Percentiles rank a stretch among this genome's conserved stretches.
phyloP scores from a whole-genome alignment of 1,284 basidiomycete genomes.

The Ustilago bromivora region DNA sequence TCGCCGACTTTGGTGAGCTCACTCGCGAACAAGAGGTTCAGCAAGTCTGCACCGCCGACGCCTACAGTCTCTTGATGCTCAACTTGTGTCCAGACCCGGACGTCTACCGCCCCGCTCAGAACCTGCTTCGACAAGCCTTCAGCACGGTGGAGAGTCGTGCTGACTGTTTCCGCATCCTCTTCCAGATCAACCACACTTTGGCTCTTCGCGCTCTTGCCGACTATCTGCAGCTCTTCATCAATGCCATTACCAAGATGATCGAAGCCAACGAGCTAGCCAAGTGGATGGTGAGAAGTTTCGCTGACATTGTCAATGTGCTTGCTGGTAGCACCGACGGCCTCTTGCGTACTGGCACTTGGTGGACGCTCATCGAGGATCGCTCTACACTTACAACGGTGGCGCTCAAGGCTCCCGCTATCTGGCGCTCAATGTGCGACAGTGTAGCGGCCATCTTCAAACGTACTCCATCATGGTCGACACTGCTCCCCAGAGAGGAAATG shows the following conservation, averaged over 20 bases:
- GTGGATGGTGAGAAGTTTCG: constrained; percentile 61
- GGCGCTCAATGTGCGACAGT: constrained; percentile 62
- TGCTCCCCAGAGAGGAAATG: constrained; percentile 57
- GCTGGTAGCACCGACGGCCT: constrained; percentile 64
- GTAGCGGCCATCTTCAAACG: constrained; percentile 62
- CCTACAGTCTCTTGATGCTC: constrained; percentile 50
- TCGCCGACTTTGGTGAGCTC: constrained; percentile 53
- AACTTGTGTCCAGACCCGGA: constrained; percentile 56
- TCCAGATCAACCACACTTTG: constrained; percentile 44
- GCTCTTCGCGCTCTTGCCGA: constrained; percentile 47
- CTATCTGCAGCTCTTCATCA: constrained; percentile 52
- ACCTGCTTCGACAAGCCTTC: constrained; percentile 59
- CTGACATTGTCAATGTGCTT: constrained; percentile 65
- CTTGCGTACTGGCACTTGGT: constrained; percentile 59
- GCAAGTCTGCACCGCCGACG: constrained; percentile 48
- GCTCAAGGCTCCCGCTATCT: constrained; percentile 54
- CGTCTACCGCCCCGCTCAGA: constrained; percentile 56
- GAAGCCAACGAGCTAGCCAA: constrained; percentile 61
- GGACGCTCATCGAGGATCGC: constrained; percentile 48
- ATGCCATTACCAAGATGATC: constrained; percentile 40
- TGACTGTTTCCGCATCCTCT: constrained; percentile 61
- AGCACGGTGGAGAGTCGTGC: constrained; percentile 52
- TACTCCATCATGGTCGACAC: constrained; percentile 62
- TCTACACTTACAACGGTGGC: constrained; percentile 36
- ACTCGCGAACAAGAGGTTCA: constrained; percentile 44